Evolutionary conservation across 441 rosid species (phyloP).

Genomic region (Erodium moschatum): DNA sequence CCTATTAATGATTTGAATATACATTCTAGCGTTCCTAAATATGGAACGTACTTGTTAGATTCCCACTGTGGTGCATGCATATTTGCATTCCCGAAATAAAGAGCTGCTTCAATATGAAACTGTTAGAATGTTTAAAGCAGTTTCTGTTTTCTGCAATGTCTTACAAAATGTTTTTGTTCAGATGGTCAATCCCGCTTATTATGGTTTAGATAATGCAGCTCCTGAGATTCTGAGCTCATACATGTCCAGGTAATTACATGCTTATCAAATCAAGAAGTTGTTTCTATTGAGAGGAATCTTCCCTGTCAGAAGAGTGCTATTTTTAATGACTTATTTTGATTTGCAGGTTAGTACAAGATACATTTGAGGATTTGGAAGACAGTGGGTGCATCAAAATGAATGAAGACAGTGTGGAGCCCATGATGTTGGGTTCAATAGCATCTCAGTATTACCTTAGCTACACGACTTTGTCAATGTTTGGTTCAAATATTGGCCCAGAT

Average conservation of each 20-base stretch:
- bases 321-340: constrained; percentile 14
- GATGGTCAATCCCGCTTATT: constrained; percentile 98
- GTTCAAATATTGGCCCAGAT: constrained; percentile 88
- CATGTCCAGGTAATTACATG: constrained; percentile 65
- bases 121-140: background rate
- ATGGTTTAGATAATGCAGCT: constrained; percentile 72
- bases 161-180: constrained; percentile 26
- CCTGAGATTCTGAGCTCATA: constrained; percentile 64
- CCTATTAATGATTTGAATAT: background rate
- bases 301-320: background rate
- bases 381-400: constrained; percentile 85
- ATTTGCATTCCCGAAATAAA: background rate
- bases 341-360: constrained; percentile 76
- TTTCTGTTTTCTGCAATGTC: constrained; percentile 12
- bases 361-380: constrained; percentile 97
- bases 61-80: background rate
- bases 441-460: constrained; percentile 95
- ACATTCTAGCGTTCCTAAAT: background rate
- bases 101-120: background rate
- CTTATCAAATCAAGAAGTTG: constrained; percentile 5
- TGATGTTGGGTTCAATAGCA: constrained; percentile 89
- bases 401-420: constrained; percentile 71
- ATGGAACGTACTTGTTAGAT: background rate
- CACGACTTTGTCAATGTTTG: constrained; percentile 95
- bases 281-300: constrained; percentile 15